phyloP scores from a whole-genome alignment of 108 stramenopile species.

The Aureococcus anophagefferens region DNA sequence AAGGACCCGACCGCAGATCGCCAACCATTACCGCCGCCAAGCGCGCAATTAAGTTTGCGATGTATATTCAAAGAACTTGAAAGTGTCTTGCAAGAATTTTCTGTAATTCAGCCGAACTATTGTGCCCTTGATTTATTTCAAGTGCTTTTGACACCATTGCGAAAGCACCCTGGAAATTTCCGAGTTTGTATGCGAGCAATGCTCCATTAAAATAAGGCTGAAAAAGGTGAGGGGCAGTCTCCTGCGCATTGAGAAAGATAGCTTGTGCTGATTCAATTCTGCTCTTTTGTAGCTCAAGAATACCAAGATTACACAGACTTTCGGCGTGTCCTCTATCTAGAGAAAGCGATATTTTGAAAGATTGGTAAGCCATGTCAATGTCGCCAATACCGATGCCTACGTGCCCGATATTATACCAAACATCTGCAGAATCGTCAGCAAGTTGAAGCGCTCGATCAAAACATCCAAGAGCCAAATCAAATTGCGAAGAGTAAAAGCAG shows the following conservation, averaged over 20 bases:
- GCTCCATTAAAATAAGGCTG: constrained; percentile 45
- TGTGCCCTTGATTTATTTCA: too few relatives aligned
- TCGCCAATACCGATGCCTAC: constrained; percentile 48
- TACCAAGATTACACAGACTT: constrained; percentile 41
- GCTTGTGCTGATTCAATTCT: constrained; percentile 35
- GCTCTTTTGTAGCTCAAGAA: constrained; percentile 43
- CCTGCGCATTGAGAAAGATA: constrained; percentile 19
- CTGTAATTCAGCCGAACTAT: too few relatives aligned
- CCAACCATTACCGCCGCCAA: too few relatives aligned
- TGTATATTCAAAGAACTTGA: too few relatives aligned
- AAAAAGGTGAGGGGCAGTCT: constrained; percentile 30
- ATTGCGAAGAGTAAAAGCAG: constrained; percentile 50
- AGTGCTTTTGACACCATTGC: too few relatives aligned
- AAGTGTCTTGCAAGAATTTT: too few relatives aligned
- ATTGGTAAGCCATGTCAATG: constrained; percentile 49
- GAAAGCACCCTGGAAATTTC: constrained; percentile 39
- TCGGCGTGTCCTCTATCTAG: constrained; percentile 40
- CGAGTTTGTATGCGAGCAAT: constrained; percentile 33
- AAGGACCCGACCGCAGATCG: too few relatives aligned
- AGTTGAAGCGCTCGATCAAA: constrained; percentile 44
- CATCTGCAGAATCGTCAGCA: constrained; percentile 39
- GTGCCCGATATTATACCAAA: constrained; percentile 49
- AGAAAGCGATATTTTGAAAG: constrained; percentile 41
- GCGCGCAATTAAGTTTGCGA: too few relatives aligned
- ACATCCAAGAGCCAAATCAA: constrained; percentile 52